Evolutionary conservation across 164 flowering plant species (phyloP), one percentile per base, ranked within the genome.

Genomic region (Vitis labrusca): DNA sequence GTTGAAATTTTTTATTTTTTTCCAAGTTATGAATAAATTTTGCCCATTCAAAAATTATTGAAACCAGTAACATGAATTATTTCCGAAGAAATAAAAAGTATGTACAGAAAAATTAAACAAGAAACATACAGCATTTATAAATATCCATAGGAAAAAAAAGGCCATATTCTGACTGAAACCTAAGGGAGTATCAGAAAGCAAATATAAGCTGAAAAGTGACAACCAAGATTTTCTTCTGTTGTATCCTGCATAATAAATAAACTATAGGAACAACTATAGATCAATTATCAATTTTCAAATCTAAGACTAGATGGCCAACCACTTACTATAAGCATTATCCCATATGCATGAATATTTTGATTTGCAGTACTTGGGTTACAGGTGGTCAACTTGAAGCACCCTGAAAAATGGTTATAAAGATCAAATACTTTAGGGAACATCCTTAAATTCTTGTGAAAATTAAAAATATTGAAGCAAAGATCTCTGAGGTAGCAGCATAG

Each of bases 321-420:
- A 88, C 97, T 91, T 87, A 93, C 98, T 65, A 93, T 76, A 55
- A 93, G 88, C 71, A 91, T 77, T 75, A 80, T 68, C 54, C 98
- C 98, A 78, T 93, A 93, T 4, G 86, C 89, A 77, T 86, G 92
- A 74, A 93, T 84, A 72, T 90, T 90, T 80, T 93, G 97, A 77
- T 71, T 87, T 61, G 83, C 87, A 32, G 91, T 79, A 37, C 77
- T 86, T 29, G 86, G 74, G 54, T 81, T 76, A 66, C 98, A 93
- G 29, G 87, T 64, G 47, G 91, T 70, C 82, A 93, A 72, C 85
- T 81, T 88, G 83, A 85, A 90, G 78, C 98, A 93, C 51, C 67
- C 98, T 93, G 88, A 77, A 81, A 75, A 59, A 66, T 17, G 23
- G 52, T 54, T 16, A 66, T n/a, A 48, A 61, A 65, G 65, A 61